Evolutionary conservation across 75 land plant genomes (phyloP), one percentile per base, ranked within the genome.

Genomic region (Azolla pinnata): DNA sequence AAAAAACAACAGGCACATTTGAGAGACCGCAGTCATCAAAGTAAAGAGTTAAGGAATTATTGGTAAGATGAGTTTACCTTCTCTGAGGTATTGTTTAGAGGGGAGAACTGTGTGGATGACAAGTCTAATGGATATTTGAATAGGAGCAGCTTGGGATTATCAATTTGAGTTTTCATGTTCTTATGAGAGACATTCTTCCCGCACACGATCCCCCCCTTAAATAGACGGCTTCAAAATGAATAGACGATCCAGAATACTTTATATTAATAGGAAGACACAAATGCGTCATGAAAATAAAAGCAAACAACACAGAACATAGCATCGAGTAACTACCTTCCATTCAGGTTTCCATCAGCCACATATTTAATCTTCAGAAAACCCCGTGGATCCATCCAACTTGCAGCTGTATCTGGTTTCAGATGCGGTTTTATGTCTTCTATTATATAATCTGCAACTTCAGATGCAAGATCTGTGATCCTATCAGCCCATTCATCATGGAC

Each of bases 121-220:
- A 71, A 92, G 73, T 88, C 95, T 40, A 92, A 77, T 29, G 92
- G 75, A 32, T 95, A 92, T 31, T 86, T 95, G 50, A 92, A 59
- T 53, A 92, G 66, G 59, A 92, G 75, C 48, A 92, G 45, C 54
- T 75, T 76, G 10, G 97, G 81, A 31, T 76, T 82, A 54, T 67
- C 81, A 68, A 80, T 85, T 48, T 75, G 83, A 19, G 91, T 66
- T 0, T 73, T 77, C 97, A 92, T 92, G 52, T 95, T 78, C 74
- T 80, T 84, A 76, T 92, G 88, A 54, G 78, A 76, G 17, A 92
- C 72, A 61, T 92, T 92, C 60, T 88, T 92, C 38, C 82, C 79
- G 67, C 95, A 91, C 53, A 87, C 93, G 16, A 91, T 79, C 44
- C 97, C 97, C 73, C 75, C 84, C 24, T 87, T 60, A 44, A 91